A percentile compares a stretch with the other conserved stretches of the same genome.
These are phyloP conservation scores for Diophrys appendiculata DNA, from an alignment of 73 alveolate species.

Conservation along the genomic window DNA sequence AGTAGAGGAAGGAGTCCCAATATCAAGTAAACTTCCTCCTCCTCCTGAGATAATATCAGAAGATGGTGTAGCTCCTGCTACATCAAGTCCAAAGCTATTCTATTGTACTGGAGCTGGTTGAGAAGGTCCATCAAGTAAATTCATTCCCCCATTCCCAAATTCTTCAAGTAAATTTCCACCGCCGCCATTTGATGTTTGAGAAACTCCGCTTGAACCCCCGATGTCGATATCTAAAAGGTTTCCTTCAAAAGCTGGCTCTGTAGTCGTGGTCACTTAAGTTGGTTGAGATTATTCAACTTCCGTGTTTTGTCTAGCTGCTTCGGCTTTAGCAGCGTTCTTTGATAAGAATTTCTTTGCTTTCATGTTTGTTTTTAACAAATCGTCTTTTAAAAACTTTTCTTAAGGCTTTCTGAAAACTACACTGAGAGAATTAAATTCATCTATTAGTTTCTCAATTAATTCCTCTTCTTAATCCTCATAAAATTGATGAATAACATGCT, in stretches of 20 bases:
- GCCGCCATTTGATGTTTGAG: not conserved
- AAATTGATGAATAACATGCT: constrained; percentile 24
- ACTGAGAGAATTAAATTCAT: constrained; percentile 59
- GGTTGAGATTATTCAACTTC: not conserved
- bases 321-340: not conserved
- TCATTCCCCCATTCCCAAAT: not conserved
- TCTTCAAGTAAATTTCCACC: constrained; percentile 4
- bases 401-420: constrained; percentile 64
- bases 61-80: not conserved
- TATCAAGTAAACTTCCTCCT: not conserved
- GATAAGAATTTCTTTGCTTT: not conserved
- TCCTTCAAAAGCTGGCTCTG: too few species aligned
- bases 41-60: not conserved
- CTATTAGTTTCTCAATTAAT: constrained; percentile 26
- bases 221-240: not conserved
- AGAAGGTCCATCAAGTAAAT: not conserved
- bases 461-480: constrained; percentile 58
- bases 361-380: constrained; percentile 11
- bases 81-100: too few species aligned
- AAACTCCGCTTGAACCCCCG: not conserved
- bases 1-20: not conserved
- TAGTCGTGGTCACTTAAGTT: too few species aligned
- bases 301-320: not conserved
- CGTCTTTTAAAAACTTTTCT: constrained; percentile 52
- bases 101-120: not conserved